Base-by-base conservation (phyloP, 345 rosid genomes). In the Cochlearia excelsa region DNA sequence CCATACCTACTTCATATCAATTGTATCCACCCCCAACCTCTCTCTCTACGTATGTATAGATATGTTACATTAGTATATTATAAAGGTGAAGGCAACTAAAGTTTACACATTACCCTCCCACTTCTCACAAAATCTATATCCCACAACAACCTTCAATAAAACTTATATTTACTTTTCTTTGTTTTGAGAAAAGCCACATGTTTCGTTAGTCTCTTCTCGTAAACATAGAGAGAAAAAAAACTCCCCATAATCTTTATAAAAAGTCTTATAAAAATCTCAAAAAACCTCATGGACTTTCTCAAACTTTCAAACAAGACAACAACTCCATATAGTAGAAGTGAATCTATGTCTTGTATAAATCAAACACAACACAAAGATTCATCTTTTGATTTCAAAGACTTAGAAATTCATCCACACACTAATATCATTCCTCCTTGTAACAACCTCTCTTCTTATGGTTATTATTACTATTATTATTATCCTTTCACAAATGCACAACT, bases 401-500 rank as follows among this genome's bases (percentile, higher is more conserved):
- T 63, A 79, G 75, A 72, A 74, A 46, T 46, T 67, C 60, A 66
- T 65, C 72, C 68, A 41, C 63, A 63, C 68, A 72, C 63, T 38
- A 31, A 68, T 59, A 26, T 47, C 72, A 40, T 40, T 43, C 9
- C 47, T 29, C 76, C 72, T 47, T 49, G 76, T 71, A 70, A 63
- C 9, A 30, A 63, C 39, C 34, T 61, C 46, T 57, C 51, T 9
- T 9, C 27, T 46, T 51, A 1, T 52, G 37, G 72, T 29, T 54
- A 60, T 34, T 34, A 7, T 39, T 39, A 9, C 46, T 71, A 58
- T 29, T 65, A 66, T 3, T 72, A 55, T 26, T 55, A 61, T 30
- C 97, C 91, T 37, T 93, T 93, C 48, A 86, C 99, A 33, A 75
- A 72, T 63, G 82, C 86, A 28, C 99, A 93, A 76, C 64, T 79